A percentile compares a stretch with the other conserved stretches of the same genome.
phyloP scores from a whole-genome alignment of 495 filamentous ascomycete species.

The Aspergillus leporis region DNA sequence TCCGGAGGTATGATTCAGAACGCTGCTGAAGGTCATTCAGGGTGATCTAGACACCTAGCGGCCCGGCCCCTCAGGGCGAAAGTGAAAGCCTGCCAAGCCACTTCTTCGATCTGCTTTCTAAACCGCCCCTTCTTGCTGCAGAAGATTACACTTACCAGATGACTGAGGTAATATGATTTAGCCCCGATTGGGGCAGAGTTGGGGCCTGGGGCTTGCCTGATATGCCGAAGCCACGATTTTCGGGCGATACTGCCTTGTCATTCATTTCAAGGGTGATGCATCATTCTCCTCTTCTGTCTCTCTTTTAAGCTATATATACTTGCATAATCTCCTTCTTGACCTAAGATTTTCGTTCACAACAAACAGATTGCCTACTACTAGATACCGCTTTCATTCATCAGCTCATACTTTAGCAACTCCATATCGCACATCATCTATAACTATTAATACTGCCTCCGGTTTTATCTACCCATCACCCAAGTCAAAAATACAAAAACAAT shows the following conservation, averaged over 20 bases:
- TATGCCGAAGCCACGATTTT: constrained; percentile 2
- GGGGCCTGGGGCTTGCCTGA: background rate
- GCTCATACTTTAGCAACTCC: background rate
- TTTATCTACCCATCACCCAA: background rate
- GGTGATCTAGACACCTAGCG: constrained; percentile 7
- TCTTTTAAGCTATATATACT: background rate
- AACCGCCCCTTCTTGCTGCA: constrained; percentile 9
- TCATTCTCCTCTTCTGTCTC: background rate
- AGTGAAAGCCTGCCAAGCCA: constrained; percentile 10
- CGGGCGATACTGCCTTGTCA: constrained; percentile 8
- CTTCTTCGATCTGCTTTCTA: constrained; percentile 9
- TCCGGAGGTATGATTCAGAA: constrained; percentile 11
- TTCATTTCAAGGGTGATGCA: background rate
- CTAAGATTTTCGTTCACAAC: background rate
- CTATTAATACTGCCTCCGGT: background rate
- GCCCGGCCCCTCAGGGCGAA: constrained; percentile 8
- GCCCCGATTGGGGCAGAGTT: constrained; percentile 13
- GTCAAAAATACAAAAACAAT: background rate
- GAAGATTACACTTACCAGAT: constrained; percentile 2
- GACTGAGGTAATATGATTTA: constrained; percentile 18
- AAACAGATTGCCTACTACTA: background rate
- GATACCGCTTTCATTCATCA: background rate
- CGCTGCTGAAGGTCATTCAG: background rate
- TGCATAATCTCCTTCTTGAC: background rate
- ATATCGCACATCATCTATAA: background rate